Percentiles rank a stretch among this genome's conserved stretches.
Conservation (phyloP, 2,329 filamentous ascomycete species). For the Clarireedia homoeocarpa region DNA sequence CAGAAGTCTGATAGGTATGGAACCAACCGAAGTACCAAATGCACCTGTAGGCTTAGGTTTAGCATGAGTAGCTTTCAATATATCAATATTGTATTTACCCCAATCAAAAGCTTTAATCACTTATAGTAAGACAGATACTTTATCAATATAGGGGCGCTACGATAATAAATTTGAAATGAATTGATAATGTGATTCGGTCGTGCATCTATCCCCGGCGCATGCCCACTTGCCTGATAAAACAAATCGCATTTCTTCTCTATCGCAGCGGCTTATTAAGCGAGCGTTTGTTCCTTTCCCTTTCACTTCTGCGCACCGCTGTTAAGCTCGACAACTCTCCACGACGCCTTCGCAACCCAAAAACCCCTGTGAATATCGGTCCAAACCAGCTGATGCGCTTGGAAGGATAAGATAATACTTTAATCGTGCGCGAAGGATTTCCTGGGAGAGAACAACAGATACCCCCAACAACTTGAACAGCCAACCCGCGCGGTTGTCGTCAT, state of each 20-base stretch:
- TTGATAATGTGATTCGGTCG: too few species aligned
- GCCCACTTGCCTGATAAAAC: constrained; percentile 6
- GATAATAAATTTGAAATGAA: neutral
- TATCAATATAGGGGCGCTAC: neutral
- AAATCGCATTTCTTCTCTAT: neutral
- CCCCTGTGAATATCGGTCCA: neutral
- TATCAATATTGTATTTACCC: neutral
- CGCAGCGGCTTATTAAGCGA: constrained; percentile 7
- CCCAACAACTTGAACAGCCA: constrained; percentile 1
- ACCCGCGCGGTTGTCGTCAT: constrained; percentile 19
- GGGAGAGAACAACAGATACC: constrained; percentile 4
- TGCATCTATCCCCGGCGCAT: neutral
- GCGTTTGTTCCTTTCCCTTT: constrained; percentile 7
- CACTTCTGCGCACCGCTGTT: constrained; percentile 9
- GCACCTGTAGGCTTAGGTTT: constrained; percentile 35
- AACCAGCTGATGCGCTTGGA: constrained; percentile 3
- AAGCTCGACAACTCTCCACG: constrained; percentile 1
- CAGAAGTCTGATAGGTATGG: constrained; percentile 66
- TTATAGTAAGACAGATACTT: neutral
- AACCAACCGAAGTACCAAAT: constrained; percentile 20
- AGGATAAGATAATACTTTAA: constrained; percentile 6
- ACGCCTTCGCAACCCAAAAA: constrained; percentile 3
- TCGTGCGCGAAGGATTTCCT: constrained; percentile 4
- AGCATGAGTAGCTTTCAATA: constrained; percentile 6
- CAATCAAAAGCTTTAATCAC: neutral